These are phyloP conservation scores for Saccharomycopsis babjevae DNA, from an alignment of 805 yeast genomes.

Conservation along the genomic window DNA sequence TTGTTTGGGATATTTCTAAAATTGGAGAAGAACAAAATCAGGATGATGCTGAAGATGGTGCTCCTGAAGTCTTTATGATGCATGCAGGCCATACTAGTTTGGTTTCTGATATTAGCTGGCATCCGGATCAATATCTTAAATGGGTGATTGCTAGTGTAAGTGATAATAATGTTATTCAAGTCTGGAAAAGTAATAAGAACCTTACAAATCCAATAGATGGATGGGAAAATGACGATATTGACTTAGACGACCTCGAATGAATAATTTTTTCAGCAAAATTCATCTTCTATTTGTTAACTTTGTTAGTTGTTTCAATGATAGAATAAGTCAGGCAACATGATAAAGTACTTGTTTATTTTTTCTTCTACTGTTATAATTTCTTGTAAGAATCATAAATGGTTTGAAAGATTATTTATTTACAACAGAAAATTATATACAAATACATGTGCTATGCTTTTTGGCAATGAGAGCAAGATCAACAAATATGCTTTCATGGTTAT, in stretches of 20 bases:
- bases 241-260: slow-evolving; percentile 22
- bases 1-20: slow-evolving; percentile 69
- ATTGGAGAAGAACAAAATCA: slow-evolving; percentile 79
- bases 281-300: no score
- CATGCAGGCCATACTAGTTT: slow-evolving; percentile 86
- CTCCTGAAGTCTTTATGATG: slow-evolving; percentile 81
- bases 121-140: slow-evolving; percentile 45
- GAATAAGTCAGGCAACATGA: background rate
- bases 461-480: no score
- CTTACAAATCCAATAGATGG: slow-evolving; percentile 24
- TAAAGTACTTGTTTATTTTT: background rate
- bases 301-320: background rate
- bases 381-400: background rate
- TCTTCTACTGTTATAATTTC: background rate
- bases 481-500: no score
- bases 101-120: slow-evolving; percentile 64
- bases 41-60: slow-evolving; percentile 87
- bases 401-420: background rate
- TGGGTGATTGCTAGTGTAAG: slow-evolving; percentile 60
- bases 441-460: background rate
- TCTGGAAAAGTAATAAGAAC: slow-evolving; percentile 34
- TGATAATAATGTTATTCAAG: slow-evolving; percentile 35
- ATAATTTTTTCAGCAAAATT: background rate
- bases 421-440: background rate
- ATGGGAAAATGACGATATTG: slow-evolving; percentile 10